phyloP scores from a whole-genome alignment of 768 basidiomycete species.

The Lactarius hatsudake region DNA sequence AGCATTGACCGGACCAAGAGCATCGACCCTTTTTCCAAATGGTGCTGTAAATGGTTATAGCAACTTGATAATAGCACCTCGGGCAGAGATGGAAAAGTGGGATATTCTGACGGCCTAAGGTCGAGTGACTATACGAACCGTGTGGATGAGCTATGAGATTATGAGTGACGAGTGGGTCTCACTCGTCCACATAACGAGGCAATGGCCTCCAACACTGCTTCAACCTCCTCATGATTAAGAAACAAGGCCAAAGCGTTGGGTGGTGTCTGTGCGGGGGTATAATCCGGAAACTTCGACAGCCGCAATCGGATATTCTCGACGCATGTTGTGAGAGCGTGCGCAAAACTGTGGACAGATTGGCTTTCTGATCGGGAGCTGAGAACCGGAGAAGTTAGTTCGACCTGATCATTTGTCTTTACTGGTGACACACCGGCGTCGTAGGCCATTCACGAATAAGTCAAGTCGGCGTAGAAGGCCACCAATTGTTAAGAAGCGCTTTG shows the following conservation, averaged over 20 bases:
- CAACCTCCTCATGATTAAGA: conserved; percentile 30
- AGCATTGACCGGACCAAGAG: conserved; percentile 49
- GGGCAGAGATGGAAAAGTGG: conserved; percentile 32
- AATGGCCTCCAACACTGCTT: conserved; percentile 40
- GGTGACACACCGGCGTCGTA: conserved; percentile 50
- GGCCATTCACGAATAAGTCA: conserved; percentile 47
- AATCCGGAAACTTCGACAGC: conserved; percentile 21
- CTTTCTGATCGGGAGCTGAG: conserved; percentile 18
- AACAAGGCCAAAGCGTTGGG: conserved; percentile 29
- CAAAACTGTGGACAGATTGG: conserved; percentile 32
- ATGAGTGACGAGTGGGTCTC: conserved; percentile 28
- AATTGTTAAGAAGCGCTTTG: conserved; percentile 61
- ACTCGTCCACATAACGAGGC: conserved; percentile 61
- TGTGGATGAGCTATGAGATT: background rate
- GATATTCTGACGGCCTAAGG: conserved; percentile 23
- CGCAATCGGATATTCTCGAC: conserved; percentile 30
- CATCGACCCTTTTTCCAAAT: conserved; percentile 54
- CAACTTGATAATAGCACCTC: conserved; percentile 56
- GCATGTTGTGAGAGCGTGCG: conserved; percentile 31
- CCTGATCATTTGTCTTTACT: background rate
- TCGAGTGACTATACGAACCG: conserved; percentile 21
- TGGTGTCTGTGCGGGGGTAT: conserved; percentile 5
- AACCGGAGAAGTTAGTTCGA: background rate
- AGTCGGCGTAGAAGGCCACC: conserved; percentile 67
- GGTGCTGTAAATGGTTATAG: conserved; percentile 53